A percentile compares a stretch with the other conserved stretches of the same genome.
phyloP scores from a whole-genome alignment of 2,329 filamentous ascomycete species.

The Beauveria brongniartii region DNA sequence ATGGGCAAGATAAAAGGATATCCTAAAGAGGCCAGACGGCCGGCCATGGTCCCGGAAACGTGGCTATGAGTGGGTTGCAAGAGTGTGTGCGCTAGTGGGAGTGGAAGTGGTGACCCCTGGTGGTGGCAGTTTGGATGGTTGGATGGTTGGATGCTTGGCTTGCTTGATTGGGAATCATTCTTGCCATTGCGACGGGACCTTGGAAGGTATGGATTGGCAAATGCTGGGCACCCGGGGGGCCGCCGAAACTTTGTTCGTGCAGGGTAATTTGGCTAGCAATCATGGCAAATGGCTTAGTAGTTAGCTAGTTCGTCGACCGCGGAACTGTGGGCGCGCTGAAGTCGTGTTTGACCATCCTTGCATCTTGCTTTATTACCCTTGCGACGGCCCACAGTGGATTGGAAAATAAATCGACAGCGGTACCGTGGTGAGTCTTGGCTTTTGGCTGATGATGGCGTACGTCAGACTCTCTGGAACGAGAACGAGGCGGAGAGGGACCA shows the following conservation, averaged over 20 bases:
- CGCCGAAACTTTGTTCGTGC: constrained; percentile 1
- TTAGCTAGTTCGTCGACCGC: neutral
- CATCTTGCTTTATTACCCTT: neutral
- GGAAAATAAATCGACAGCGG: neutral
- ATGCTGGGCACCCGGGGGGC: neutral
- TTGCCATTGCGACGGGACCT: neutral
- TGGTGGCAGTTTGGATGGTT: neutral
- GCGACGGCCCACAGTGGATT: neutral
- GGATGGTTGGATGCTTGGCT: neutral
- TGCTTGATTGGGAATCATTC: neutral
- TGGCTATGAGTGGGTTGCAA: constrained; percentile 7
- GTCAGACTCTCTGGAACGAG: neutral
- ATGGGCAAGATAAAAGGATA: constrained; percentile 5
- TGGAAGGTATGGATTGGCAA: neutral
- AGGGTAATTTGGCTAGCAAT: neutral
- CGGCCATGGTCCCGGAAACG: constrained; percentile 9
- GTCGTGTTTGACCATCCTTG: constrained; percentile 1
- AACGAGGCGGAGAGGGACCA: neutral
- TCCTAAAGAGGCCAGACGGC: constrained; percentile 1
- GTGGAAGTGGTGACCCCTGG: neutral
- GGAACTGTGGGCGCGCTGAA: neutral
- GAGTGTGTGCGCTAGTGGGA: neutral
- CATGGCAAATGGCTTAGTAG: neutral
- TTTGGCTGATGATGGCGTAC: constrained; percentile 5
- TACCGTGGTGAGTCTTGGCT: neutral